These are phyloP conservation scores for Xylaria sp. DNA, from an alignment of 2,329 filamentous ascomycete species.

Conservation along the genomic window DNA sequence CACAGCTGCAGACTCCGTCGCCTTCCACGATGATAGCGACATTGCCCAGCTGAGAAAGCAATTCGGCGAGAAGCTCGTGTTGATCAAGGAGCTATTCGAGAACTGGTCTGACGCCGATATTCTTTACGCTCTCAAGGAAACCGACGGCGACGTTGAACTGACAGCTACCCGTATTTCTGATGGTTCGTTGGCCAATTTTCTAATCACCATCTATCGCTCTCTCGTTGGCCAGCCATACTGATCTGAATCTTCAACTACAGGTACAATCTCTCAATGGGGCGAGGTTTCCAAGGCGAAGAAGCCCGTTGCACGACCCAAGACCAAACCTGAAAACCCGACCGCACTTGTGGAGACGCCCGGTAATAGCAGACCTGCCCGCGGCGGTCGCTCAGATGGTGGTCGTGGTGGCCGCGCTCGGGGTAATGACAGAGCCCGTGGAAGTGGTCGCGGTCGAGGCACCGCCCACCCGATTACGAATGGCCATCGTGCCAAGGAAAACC, in stretches of 20 bases:
- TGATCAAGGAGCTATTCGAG: slow-evolving; percentile 88
- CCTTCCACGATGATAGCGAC: slow-evolving; percentile 76
- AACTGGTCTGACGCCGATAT: slow-evolving; percentile 95
- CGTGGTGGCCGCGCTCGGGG: slow-evolving; percentile 38
- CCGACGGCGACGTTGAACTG: slow-evolving; percentile 68
- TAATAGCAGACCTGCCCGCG: slow-evolving; percentile 48
- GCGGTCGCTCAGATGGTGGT: slow-evolving; percentile 48
- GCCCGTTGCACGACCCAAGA: slow-evolving; percentile 65
- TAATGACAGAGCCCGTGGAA: slow-evolving; percentile 57
- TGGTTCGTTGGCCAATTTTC: slow-evolving; percentile 45
- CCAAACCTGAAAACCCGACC: slow-evolving; percentile 55
- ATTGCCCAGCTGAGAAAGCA: slow-evolving; percentile 88
- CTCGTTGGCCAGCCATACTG: slow-evolving; percentile 20
- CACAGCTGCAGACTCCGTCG: slow-evolving; percentile 52
- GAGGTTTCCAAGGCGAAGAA: slow-evolving; percentile 79
- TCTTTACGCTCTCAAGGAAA: slow-evolving; percentile 87
- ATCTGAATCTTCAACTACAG: slow-evolving; percentile 39
- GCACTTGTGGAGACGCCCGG: slow-evolving; percentile 47
- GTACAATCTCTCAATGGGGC: slow-evolving; percentile 75
- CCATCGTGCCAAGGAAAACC: slow-evolving; percentile 51
- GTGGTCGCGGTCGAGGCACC: slow-evolving; percentile 60
- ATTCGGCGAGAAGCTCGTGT: slow-evolving; percentile 71
- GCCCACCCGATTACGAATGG: slow-evolving; percentile 57
- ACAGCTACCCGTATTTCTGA: slow-evolving; percentile 75
- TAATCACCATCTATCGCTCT: slow-evolving; percentile 4